A percentile compares a stretch with the other conserved stretches of the same genome.
These are phyloP conservation scores for Castanopsis chinensis DNA, from an alignment of 306 rosid species.

Conservation along the genomic window DNA sequence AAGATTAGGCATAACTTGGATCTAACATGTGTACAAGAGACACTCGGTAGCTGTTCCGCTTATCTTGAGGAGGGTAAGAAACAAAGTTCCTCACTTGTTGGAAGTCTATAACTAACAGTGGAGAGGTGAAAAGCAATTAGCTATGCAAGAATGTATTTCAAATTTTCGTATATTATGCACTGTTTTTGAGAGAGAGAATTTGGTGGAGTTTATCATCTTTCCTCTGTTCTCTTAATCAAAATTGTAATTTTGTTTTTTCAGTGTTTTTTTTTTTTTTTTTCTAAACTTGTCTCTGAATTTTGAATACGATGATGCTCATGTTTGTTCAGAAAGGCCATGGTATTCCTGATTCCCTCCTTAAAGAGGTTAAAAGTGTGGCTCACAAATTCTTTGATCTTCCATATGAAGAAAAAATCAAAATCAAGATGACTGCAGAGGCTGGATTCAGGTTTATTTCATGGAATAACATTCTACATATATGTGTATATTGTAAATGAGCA, in stretches of 20 bases:
- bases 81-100: too few relatives aligned
- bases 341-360: constrained; percentile 59
- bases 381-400: constrained; percentile 73
- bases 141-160: too few relatives aligned
- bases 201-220: too few relatives aligned
- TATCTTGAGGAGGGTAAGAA: too few relatives aligned
- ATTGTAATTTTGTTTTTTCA: background rate
- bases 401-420: constrained; percentile 70
- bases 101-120: too few relatives aligned
- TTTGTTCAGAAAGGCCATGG: constrained; percentile 76
- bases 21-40: too few relatives aligned
- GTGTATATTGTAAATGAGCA: constrained; percentile 1
- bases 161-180: too few relatives aligned
- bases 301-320: background rate
- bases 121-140: too few relatives aligned
- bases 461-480: constrained; percentile 2
- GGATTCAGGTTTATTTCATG: constrained; percentile 66
- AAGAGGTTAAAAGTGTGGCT: constrained; percentile 48
- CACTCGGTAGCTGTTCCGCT: too few relatives aligned
- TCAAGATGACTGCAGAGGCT: constrained; percentile 60
- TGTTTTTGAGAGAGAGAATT: too few relatives aligned
- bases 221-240: background rate
- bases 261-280: background rate
- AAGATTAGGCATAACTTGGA: too few relatives aligned
- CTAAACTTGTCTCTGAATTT: background rate